Evolutionary conservation across 352 stramenopile species (phyloP), one percentile per base, ranked within the genome.

Genomic region (Phytophthora multivora): DNA sequence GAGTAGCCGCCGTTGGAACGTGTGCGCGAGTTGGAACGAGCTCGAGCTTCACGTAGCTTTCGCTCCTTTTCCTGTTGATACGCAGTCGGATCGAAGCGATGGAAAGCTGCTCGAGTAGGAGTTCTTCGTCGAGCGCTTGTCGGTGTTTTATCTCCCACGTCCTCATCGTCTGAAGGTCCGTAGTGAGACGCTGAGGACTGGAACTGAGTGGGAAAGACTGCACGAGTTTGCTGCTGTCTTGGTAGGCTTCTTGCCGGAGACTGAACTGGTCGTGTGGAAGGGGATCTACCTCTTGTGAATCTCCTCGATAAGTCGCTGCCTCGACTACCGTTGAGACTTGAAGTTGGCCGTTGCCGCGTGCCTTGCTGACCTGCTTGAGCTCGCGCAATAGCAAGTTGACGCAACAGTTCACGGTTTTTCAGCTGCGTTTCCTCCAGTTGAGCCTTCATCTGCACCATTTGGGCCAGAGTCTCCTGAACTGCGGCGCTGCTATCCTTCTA

Each of bases 41-140:
- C 76, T 16, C 73, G 75, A 26, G 62, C 58, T 38, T 71, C 61
- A 5, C 71, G 77, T 45, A 82, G 53, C 48, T 88, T 88, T 3
- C 71, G 81, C 38, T 91, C 71, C 13, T 80, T 80, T 45, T 95
- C 82, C 47, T 80, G 71, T 58, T 95, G 83, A 68, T 95, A 95
- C 11, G 86, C 86, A 9, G 86, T 95, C 7, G 83, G 86, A 42
- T 95, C 83, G 53, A 95, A 95, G 13, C 83, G 78, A 21, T 79
- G 74, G 43, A 91, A 93, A 9, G 59, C 35, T 16, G 64, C 68
- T 10, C 69, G 62, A 19, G 53, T 41, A 5, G 63, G 43, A 3
- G 41, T 39, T 31, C 51, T 42, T 31, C 52, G 42, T 63, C 66
- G 54, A 63, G 23, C 28, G 26, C 26, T 55, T 10, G 40, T 49